phyloP scores from a whole-genome alignment of 2,329 filamentous ascomycete species.

The Penicillium sp. region DNA sequence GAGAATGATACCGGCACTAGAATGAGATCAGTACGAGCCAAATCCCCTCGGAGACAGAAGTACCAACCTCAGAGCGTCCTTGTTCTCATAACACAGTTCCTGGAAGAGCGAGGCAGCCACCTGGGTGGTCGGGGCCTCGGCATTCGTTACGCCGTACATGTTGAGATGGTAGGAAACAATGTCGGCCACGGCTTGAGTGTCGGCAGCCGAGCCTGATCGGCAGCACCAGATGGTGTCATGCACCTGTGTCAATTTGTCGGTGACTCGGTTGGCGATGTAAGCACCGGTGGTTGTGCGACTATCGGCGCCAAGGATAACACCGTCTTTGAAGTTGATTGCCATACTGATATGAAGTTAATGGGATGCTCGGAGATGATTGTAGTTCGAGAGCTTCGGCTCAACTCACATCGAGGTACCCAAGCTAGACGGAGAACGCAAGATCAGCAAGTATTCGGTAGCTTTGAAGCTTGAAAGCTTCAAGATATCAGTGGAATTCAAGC shows the following conservation, averaged over 20 bases:
- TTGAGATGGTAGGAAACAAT: constrained; percentile 97
- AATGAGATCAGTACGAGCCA: background rate
- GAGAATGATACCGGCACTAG: constrained; percentile 92
- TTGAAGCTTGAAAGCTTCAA: background rate
- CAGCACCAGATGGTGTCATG: constrained; percentile 99
- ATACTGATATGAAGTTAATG: constrained; percentile 63
- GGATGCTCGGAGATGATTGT: constrained; percentile 17
- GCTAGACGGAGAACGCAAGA: constrained; percentile 50
- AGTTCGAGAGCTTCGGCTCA: constrained; percentile 16
- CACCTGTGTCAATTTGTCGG: constrained; percentile 97
- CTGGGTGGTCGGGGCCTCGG: constrained; percentile 88
- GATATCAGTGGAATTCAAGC: constrained; percentile 38
- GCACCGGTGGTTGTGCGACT: constrained; percentile 95
- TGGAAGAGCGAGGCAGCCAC: constrained; percentile 96
- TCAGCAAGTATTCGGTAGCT: constrained; percentile 33
- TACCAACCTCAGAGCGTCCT: constrained; percentile 82
- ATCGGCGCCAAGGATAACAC: constrained; percentile 94
- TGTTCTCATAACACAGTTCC: constrained; percentile 97
- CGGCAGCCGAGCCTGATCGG: constrained; percentile 93
- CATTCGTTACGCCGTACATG: constrained; percentile 87
- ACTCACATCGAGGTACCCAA: constrained; percentile 95
- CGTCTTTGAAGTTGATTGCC: constrained; percentile 98
- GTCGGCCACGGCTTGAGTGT: constrained; percentile 96
- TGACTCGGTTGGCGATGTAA: constrained; percentile 99
- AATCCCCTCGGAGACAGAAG: background rate